A percentile compares a stretch with the other conserved stretches of the same genome.
These are phyloP conservation scores for Jaenimonas drosophilae DNA, from an alignment of 208 protist species.

Conservation along the genomic window DNA sequence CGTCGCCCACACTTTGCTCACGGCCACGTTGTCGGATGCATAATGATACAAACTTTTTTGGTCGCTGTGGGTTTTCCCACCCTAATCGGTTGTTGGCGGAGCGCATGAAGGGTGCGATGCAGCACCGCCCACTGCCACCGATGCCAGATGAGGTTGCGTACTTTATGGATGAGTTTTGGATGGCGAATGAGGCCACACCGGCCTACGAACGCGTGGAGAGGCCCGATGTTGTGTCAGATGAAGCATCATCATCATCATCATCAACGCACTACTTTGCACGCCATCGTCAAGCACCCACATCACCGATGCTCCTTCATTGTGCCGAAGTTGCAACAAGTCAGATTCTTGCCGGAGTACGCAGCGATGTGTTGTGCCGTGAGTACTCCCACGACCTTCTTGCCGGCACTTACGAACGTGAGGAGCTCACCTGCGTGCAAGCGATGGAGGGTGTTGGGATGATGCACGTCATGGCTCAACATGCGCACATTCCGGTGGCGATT, in stretches of 20 bases:
- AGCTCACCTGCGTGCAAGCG: slow-evolving; percentile 41
- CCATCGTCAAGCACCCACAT: slow-evolving; percentile 16
- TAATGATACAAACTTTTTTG: slow-evolving; percentile 25
- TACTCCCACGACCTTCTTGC: slow-evolving; percentile 28
- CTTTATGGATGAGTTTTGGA: slow-evolving; percentile 27
- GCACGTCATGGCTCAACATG: slow-evolving; percentile 23
- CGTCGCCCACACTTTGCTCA: slow-evolving; percentile 24
- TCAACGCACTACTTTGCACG: too few species aligned
- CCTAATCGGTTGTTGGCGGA: slow-evolving; percentile 16
- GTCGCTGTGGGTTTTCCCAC: slow-evolving; percentile 25
- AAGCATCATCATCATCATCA: too few species aligned
- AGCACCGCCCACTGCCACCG: slow-evolving; percentile 18
- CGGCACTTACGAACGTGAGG: slow-evolving; percentile 9
- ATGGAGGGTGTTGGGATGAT: slow-evolving; percentile 46
- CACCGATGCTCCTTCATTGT: slow-evolving; percentile 32
- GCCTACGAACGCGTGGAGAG: slow-evolving; percentile 9
- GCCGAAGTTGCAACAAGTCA: slow-evolving; percentile 35
- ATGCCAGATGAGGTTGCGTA: slow-evolving; percentile 18
- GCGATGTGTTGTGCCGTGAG: slow-evolving; percentile 34
- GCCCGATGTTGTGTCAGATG: neutral
- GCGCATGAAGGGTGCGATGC: slow-evolving; percentile 31
- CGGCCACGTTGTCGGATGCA: slow-evolving; percentile 37
- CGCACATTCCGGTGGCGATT: slow-evolving; percentile 32
- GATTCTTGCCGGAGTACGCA: slow-evolving; percentile 29
- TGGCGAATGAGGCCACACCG: slow-evolving; percentile 23